Conservation (phyloP, 2,329 filamentous ascomycete genomes). For the Lomentospora prolificans region DNA sequence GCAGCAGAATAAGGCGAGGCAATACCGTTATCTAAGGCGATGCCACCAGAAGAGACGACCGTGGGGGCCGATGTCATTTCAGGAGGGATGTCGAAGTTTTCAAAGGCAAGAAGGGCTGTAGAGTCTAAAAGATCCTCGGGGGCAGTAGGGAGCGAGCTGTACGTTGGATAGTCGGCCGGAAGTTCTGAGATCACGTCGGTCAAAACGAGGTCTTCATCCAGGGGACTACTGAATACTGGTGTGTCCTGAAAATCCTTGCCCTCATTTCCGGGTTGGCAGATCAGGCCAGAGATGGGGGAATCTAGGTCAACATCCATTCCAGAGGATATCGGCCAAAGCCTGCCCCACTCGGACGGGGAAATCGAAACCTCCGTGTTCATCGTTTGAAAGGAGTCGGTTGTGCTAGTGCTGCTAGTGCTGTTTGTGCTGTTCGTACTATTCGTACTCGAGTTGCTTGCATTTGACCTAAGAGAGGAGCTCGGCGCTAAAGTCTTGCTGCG, state of each 20-base stretch:
- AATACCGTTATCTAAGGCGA: neutral
- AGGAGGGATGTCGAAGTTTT: constrained; percentile 26
- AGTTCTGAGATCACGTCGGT: constrained; percentile 1
- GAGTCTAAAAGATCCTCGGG: constrained; percentile 9
- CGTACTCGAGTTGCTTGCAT: constrained; percentile 27
- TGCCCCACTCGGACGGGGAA: constrained; percentile 18
- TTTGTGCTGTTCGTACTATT: constrained; percentile 27
- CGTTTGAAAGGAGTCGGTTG: constrained; percentile 35
- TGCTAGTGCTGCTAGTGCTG: constrained; percentile 31
- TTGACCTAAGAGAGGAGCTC: constrained; percentile 39
- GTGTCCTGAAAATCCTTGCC: constrained; percentile 5
- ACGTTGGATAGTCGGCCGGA: neutral
- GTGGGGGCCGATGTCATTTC: constrained; percentile 15
- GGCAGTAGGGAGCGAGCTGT: neutral
- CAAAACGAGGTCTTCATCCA: constrained; percentile 7
- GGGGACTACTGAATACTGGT: constrained; percentile 7
- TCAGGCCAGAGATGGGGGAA: constrained; percentile 32
- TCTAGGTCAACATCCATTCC: constrained; percentile 33
- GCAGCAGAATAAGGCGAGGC: neutral
- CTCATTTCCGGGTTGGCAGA: constrained; percentile 18
- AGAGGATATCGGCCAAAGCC: constrained; percentile 29
- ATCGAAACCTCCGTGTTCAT: constrained; percentile 10
- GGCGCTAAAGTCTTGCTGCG: constrained; percentile 34
- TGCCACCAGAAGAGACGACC: neutral
- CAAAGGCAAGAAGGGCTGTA: constrained; percentile 23